These are phyloP conservation scores for Beauveria pseudobassiana DNA, from an alignment of 2,329 filamentous ascomycete species.

Conservation along the genomic window DNA sequence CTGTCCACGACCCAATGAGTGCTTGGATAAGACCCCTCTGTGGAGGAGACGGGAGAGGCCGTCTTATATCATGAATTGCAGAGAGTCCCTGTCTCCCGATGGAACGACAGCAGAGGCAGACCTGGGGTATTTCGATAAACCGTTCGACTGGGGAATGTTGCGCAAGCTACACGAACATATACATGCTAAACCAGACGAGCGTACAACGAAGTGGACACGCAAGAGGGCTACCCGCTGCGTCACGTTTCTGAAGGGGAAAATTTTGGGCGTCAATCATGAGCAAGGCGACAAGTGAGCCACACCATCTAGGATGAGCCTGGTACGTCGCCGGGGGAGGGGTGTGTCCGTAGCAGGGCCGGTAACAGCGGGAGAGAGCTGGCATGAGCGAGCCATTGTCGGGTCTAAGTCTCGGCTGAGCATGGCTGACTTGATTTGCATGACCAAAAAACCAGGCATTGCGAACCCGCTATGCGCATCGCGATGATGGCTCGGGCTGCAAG, in stretches of 20 bases:
- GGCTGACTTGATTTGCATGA: constrained; percentile 3
- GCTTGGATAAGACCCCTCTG: background rate
- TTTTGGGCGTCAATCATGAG: background rate
- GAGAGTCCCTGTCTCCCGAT: background rate
- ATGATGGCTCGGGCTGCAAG: background rate
- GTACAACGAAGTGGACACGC: background rate
- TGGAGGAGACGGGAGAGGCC: background rate
- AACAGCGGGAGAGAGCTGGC: background rate
- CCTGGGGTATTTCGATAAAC: background rate
- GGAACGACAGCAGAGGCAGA: background rate
- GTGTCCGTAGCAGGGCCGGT: background rate
- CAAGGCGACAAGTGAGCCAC: background rate
- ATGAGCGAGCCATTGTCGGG: background rate
- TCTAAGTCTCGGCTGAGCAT: background rate
- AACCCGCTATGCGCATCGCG: background rate
- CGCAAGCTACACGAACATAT: background rate
- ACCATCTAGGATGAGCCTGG: constrained; percentile 1
- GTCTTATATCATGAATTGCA: constrained; percentile 1
- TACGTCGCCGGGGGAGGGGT: background rate
- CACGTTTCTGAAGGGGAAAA: background rate
- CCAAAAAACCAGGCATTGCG: background rate
- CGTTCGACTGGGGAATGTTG: background rate
- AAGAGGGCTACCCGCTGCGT: background rate
- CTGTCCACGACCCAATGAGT: background rate
- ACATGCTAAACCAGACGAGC: background rate